Conservation (phyloP, 164 flowering plant species). For the Houttuynia cordata region DNA sequence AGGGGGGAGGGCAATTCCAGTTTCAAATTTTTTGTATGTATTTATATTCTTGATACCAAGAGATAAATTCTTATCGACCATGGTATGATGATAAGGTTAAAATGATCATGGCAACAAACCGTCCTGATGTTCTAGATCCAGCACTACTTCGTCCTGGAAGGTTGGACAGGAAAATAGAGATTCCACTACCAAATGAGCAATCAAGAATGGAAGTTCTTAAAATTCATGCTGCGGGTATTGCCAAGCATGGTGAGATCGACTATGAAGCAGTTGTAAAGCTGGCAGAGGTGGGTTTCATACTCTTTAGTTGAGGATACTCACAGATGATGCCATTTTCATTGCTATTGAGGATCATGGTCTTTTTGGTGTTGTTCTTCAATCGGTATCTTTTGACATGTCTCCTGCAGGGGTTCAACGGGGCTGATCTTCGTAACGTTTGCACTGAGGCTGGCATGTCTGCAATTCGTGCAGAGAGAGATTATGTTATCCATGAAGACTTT, state of each 20-base stretch:
- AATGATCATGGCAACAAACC: constrained; percentile 97
- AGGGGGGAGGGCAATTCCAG: neutral
- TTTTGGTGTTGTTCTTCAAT: neutral
- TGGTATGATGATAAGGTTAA: constrained; percentile 36
- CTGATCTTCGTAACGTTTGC: constrained; percentile 92
- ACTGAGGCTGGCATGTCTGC: constrained; percentile 99
- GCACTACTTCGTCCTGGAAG: constrained; percentile 97
- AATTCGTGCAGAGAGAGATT: constrained; percentile 89
- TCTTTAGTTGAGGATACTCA: neutral
- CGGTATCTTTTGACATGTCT: neutral
- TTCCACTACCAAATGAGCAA: constrained; percentile 89
- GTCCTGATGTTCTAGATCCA: constrained; percentile 95
- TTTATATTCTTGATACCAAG: neutral
- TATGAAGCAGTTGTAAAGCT: constrained; percentile 96
- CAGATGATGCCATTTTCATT: neutral
- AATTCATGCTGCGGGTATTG: constrained; percentile 91
- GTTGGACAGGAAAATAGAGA: constrained; percentile 87
- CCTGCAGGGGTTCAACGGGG: constrained; percentile 87
- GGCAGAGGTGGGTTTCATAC: constrained; percentile 54
- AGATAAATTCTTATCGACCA: neutral
- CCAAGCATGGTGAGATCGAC: constrained; percentile 93
- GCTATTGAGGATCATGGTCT: neutral
- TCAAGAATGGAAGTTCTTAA: constrained; percentile 89
- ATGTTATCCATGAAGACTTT: constrained; percentile 95
- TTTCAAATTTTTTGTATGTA: neutral